These are phyloP conservation scores for Ophidiomyces ophidiicola DNA, from an alignment of 2,329 filamentous ascomycete species.

Conservation along the genomic window DNA sequence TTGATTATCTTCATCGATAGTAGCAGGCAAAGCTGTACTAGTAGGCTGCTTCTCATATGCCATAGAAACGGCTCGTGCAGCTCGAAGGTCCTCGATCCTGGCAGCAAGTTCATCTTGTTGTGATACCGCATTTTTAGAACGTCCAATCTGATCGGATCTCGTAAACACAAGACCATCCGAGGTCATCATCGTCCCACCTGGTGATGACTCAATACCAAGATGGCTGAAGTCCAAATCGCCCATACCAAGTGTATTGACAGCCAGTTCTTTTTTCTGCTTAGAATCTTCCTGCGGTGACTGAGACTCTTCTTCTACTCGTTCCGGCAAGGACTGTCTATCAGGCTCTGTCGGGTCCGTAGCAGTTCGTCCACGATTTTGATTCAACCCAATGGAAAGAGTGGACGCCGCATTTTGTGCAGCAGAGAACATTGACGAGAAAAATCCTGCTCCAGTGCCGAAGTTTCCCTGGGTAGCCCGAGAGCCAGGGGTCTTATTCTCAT, in stretches of 20 bases:
- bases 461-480: conserved; percentile 47
- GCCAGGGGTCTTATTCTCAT: conserved; percentile 43
- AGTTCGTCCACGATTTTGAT: conserved; percentile 37
- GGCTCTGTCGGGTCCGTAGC: conserved; percentile 24
- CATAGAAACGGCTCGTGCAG: conserved; percentile 48
- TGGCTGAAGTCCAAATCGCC: conserved; percentile 84
- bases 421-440: conserved; percentile 89
- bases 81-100: conserved; percentile 47
- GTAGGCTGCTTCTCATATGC: conserved; percentile 42
- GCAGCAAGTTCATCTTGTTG: conserved; percentile 42
- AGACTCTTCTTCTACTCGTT: conserved; percentile 21
- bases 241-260: conserved; percentile 76
- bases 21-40: conserved; percentile 20
- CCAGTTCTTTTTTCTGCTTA: conserved; percentile 53
- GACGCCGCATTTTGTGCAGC: conserved; percentile 86
- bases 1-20: conserved; percentile 28
- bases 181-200: conserved; percentile 27
- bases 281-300: conserved; percentile 26
- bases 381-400: conserved; percentile 55
- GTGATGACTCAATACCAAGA: conserved; percentile 52
- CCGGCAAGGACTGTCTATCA: conserved; percentile 21
- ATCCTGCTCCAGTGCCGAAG: conserved; percentile 46
- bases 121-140: conserved; percentile 27
- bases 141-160: conserved; percentile 23
- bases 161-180: conserved; percentile 29